Evolutionary conservation across 345 rosid species (phyloP).

Genomic region (Leavenworthia alabamica): DNA sequence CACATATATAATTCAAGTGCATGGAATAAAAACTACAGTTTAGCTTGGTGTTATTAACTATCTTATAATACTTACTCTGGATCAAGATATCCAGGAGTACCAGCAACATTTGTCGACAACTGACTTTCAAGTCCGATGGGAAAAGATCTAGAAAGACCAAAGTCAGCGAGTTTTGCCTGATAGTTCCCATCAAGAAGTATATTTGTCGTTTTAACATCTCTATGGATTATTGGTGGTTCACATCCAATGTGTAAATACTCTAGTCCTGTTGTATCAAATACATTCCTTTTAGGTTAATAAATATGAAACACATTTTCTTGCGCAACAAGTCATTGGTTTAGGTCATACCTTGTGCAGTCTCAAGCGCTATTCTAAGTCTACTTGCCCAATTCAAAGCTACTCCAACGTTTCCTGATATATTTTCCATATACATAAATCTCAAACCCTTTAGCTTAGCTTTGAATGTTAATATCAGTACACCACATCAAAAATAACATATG

Average conservation of each 20-base stretch:
- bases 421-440: no score
- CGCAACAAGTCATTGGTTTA: no score
- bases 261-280: no score
- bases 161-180: slow-evolving; percentile 38
- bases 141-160: slow-evolving; percentile 35
- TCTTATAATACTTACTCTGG: slow-evolving; percentile 33
- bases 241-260: slow-evolving; percentile 39
- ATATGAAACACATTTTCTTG: no score
- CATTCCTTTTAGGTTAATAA: no score
- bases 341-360: slow-evolving; percentile 43
- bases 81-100: slow-evolving; percentile 38
- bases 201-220: slow-evolving; percentile 40
- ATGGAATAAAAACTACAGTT: no score
- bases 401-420: no score
- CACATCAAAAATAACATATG: no score
- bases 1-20: no score
- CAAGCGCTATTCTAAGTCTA: slow-evolving; percentile 32
- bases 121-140: slow-evolving; percentile 18
- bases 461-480: no score
- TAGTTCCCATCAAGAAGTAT: slow-evolving; percentile 29
- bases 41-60: no score
- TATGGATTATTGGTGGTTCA: slow-evolving; percentile 33
- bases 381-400: slow-evolving; percentile 30
- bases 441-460: no score
- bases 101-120: slow-evolving; percentile 7